Evolutionary conservation across 2,329 filamentous ascomycete species (phyloP).

Genomic region (Fusarium illudens): DNA sequence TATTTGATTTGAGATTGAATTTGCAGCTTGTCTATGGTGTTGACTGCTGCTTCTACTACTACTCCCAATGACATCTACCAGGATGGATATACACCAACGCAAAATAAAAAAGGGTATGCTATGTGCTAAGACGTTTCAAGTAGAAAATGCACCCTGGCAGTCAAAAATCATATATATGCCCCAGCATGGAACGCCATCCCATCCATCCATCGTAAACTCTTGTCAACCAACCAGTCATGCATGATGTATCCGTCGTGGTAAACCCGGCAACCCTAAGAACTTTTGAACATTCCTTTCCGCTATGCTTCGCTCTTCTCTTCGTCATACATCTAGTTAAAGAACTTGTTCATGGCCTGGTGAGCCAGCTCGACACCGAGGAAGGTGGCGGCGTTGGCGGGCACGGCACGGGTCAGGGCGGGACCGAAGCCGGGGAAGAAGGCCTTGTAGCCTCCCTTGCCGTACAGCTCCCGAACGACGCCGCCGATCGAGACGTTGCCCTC

Average conservation of each 20-base stretch:
- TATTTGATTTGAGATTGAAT: conserved; percentile 7
- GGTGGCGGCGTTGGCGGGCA: conserved; percentile 95
- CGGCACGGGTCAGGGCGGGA: conserved; percentile 88
- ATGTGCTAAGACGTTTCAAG: background rate
- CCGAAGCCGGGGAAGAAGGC: conserved; percentile 98
- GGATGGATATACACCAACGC: conserved; percentile 20
- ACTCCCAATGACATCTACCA: conserved; percentile 12
- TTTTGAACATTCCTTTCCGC: conserved; percentile 10
- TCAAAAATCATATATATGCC: conserved; percentile 18
- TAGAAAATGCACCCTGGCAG: background rate
- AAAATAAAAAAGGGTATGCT: conserved; percentile 18
- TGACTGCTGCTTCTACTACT: background rate
- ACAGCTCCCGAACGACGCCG: conserved; percentile 83
- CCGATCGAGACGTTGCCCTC: conserved; percentile 84
- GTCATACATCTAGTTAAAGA: conserved; percentile 56
- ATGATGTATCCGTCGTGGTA: background rate
- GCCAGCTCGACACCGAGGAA: conserved; percentile 88
- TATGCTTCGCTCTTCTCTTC: background rate
- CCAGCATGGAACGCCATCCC: conserved; percentile 28
- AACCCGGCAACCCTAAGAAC: conserved; percentile 14
- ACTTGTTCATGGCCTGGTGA: conserved; percentile 82
- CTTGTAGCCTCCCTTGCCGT: conserved; percentile 80
- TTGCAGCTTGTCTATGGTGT: conserved; percentile 10
- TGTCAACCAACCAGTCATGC: background rate
- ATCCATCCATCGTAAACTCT: conserved; percentile 5